Percentiles rank a stretch among this genome's conserved stretches.
These are phyloP conservation scores for Eucalyptus polyanthemos DNA, from an alignment of 345 rosid species.

Conservation along the genomic window DNA sequence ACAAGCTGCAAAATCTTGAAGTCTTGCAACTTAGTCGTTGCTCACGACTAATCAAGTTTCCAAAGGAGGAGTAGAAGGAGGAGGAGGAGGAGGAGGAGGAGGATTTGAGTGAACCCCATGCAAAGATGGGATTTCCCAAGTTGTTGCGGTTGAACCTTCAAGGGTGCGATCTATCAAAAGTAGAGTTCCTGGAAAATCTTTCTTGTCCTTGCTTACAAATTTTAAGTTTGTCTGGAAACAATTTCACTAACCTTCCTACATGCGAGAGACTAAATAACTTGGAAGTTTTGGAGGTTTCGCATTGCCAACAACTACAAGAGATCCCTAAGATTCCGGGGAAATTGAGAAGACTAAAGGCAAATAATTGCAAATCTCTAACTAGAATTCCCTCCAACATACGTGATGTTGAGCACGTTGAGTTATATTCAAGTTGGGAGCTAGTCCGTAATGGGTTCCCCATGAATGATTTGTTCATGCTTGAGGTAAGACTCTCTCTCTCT, in stretches of 20 bases:
- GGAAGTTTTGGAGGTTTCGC: background rate
- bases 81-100: background rate
- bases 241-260: background rate
- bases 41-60: background rate
- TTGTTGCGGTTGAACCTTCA: background rate
- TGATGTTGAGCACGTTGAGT: accelerated
- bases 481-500: no score
- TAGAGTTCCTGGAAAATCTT: background rate
- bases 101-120: background rate
- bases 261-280: background rate
- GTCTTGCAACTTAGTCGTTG: accelerated
- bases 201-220: accelerated
- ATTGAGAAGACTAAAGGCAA: background rate
- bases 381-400: background rate
- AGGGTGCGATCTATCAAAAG: background rate
- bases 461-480: no score
- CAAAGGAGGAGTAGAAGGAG: background rate
- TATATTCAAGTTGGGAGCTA: background rate
- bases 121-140: background rate
- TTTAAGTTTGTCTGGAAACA: background rate
- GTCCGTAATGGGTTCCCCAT: no score
- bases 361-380: background rate
- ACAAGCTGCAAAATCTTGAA: background rate
- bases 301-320: background rate
- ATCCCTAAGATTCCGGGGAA: background rate